Percentiles rank a stretch among this genome's conserved stretches.
Conservation (phyloP, 2,329 filamentous ascomycete species). For the Fusarium veterinarium region DNA sequence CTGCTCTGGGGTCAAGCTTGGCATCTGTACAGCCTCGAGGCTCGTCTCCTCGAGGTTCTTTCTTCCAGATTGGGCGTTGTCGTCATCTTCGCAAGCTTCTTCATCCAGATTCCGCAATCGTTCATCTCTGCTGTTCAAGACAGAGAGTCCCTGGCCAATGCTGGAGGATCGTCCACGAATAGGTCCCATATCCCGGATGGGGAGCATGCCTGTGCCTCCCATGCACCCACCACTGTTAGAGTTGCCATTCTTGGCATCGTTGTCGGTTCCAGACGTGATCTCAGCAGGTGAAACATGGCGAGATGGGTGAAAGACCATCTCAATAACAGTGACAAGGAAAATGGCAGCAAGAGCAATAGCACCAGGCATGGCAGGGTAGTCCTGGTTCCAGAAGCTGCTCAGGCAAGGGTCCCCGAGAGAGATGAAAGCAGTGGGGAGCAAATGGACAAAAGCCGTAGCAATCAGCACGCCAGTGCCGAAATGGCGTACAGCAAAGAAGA, state of each 20-base stretch:
- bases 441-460: constrained; percentile 83
- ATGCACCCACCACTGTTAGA: constrained; percentile 39
- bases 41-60: constrained; percentile 40
- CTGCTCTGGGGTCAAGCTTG: constrained; percentile 60
- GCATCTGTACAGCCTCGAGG: constrained; percentile 41
- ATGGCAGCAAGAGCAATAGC: constrained; percentile 83
- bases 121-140: constrained; percentile 42
- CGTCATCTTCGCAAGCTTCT: constrained; percentile 29
- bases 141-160: constrained; percentile 49
- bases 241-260: neutral
- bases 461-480: constrained; percentile 82
- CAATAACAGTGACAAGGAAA: constrained; percentile 81
- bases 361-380: constrained; percentile 82
- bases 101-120: constrained; percentile 26
- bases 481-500: constrained; percentile 71
- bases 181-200: constrained; percentile 50
- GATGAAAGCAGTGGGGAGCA: constrained; percentile 73
- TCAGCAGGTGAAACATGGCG: constrained; percentile 46
- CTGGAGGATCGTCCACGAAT: constrained; percentile 50
- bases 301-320: constrained; percentile 72
- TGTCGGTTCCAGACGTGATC: neutral
- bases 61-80: constrained; percentile 18
- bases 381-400: constrained; percentile 77
- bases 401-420: constrained; percentile 75
- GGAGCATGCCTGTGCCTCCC: constrained; percentile 44